These are phyloP conservation scores for Phytopythium mirpurense DNA, from an alignment of 352 stramenopile species.

Conservation along the genomic window DNA sequence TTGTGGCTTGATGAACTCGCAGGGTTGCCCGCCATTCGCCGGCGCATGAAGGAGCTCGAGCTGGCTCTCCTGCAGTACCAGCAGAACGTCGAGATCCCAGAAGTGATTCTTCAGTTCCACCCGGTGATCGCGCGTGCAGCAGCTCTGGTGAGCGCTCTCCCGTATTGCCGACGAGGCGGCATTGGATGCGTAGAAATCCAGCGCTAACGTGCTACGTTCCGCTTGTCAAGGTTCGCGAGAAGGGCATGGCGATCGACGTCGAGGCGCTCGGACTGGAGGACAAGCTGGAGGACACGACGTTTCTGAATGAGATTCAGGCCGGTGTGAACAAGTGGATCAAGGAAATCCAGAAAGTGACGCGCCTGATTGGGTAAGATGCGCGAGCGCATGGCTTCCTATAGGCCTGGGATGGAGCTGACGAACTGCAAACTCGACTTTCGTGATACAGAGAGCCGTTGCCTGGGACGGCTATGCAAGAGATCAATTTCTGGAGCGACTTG, in stretches of 20 bases:
- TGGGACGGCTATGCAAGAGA: constrained; percentile 89
- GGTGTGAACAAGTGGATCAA: constrained; percentile 94
- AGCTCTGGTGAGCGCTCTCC: constrained; percentile 24
- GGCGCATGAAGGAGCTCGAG: constrained; percentile 92
- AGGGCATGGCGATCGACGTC: constrained; percentile 74
- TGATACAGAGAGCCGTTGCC: constrained; percentile 65
- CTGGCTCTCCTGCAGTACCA: constrained; percentile 92
- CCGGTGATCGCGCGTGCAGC: constrained; percentile 82
- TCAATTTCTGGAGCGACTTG: constrained; percentile 95
- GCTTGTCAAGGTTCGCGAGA: constrained; percentile 63
- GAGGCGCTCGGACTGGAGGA: constrained; percentile 77
- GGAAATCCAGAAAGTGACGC: constrained; percentile 93
- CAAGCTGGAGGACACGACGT: constrained; percentile 77
- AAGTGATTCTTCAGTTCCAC: constrained; percentile 88
- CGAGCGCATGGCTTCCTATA: not conserved
- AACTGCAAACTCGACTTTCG: not conserved
- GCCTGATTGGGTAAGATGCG: constrained; percentile 65
- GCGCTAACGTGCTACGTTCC: no score
- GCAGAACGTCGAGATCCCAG: constrained; percentile 93
- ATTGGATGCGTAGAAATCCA: no score
- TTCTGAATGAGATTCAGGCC: constrained; percentile 84
- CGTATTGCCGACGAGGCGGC: no score
- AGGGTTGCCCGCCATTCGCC: constrained; percentile 81
- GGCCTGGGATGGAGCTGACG: not conserved
- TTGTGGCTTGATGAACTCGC: constrained; percentile 15